phyloP scores from a whole-genome alignment of 208 protist species.

The Trypanosoma theileri region DNA sequence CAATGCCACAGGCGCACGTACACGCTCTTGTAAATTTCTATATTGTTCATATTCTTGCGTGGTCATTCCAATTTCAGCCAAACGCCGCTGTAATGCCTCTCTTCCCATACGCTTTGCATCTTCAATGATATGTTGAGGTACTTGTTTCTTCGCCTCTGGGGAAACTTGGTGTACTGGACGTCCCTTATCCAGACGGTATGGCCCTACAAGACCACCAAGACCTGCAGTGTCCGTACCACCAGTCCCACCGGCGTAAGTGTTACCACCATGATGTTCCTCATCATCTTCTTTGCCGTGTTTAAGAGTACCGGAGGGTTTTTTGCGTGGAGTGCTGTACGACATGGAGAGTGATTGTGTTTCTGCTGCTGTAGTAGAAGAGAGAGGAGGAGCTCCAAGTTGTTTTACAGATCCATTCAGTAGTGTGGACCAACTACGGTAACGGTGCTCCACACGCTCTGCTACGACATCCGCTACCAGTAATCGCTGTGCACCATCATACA shows the following conservation, averaged over 20 bases:
- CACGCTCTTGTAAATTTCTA: conserved; percentile 55
- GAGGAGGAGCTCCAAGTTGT: conserved; percentile 31
- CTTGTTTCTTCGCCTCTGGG: conserved; percentile 84
- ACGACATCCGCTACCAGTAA: conserved; percentile 54
- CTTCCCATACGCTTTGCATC: conserved; percentile 79
- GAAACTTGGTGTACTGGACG: conserved; percentile 84
- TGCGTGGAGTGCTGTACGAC: conserved; percentile 68
- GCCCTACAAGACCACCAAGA: conserved; percentile 82
- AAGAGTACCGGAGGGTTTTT: conserved; percentile 67
- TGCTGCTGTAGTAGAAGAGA: too few relatives aligned
- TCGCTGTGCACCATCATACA: conserved; percentile 32
- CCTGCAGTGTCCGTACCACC: conserved; percentile 86
- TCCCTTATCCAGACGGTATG: conserved; percentile 90
- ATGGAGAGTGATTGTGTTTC: conserved; percentile 61
- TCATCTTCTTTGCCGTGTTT: conserved; percentile 92
- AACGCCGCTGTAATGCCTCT: conserved; percentile 64
- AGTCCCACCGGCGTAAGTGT: conserved; percentile 91
- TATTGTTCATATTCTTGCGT: conserved; percentile 68
- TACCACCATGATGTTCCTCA: conserved; percentile 90
- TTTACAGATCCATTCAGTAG: conserved; percentile 54
- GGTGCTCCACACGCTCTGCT: conserved; percentile 52
- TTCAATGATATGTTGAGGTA: conserved; percentile 74
- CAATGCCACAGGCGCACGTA: conserved; percentile 58
- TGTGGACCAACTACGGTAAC: conserved; percentile 55
- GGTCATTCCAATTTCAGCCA: conserved; percentile 77